These are phyloP conservation scores for Phytopythium ostracodes DNA, from an alignment of 352 stramenopile species.

Conservation along the genomic window DNA sequence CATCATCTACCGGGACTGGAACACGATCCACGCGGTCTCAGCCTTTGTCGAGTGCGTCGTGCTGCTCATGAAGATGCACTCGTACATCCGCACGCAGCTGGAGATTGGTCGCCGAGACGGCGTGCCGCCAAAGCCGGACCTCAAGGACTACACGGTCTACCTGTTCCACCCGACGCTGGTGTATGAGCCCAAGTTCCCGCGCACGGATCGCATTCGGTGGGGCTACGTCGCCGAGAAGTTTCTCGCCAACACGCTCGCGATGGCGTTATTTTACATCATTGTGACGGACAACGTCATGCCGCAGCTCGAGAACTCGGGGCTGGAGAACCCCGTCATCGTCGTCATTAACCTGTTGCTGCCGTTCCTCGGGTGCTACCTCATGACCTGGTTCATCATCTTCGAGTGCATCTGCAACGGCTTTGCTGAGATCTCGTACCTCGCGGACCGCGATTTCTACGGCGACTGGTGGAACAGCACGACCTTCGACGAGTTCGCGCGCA, in stretches of 20 bases:
- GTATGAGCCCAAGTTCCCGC: slow-evolving; percentile 93
- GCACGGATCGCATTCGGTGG: slow-evolving; percentile 76
- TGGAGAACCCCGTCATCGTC: slow-evolving; percentile 48
- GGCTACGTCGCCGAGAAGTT: slow-evolving; percentile 81
- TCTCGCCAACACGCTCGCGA: slow-evolving; percentile 70
- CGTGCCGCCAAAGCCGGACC: slow-evolving; percentile 17
- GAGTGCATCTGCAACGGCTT: slow-evolving; percentile 96
- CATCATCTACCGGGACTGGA: slow-evolving; percentile 74
- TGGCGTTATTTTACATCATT: slow-evolving; percentile 88
- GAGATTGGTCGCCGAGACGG: slow-evolving; percentile 41
- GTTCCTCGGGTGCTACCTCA: slow-evolving; percentile 93
- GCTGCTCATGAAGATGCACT: slow-evolving; percentile 84
- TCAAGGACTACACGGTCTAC: slow-evolving; percentile 70
- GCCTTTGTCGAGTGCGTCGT: slow-evolving; percentile 75
- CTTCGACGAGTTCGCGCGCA: slow-evolving; percentile 85
- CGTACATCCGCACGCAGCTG: slow-evolving; percentile 72
- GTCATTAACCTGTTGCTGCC: slow-evolving; percentile 87
- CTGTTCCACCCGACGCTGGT: slow-evolving; percentile 88
- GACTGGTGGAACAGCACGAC: slow-evolving; percentile 98
- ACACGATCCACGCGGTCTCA: slow-evolving; percentile 65
- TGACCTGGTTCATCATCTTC: slow-evolving; percentile 97
- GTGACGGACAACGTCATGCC: slow-evolving; percentile 88
- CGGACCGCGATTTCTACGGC: slow-evolving; percentile 92
- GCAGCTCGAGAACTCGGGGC: slow-evolving; percentile 67
- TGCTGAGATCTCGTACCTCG: slow-evolving; percentile 90